These are phyloP conservation scores for Pestalotiopsis sp. DNA, from an alignment of 2,329 filamentous ascomycete genomes.

Conservation along the genomic window DNA sequence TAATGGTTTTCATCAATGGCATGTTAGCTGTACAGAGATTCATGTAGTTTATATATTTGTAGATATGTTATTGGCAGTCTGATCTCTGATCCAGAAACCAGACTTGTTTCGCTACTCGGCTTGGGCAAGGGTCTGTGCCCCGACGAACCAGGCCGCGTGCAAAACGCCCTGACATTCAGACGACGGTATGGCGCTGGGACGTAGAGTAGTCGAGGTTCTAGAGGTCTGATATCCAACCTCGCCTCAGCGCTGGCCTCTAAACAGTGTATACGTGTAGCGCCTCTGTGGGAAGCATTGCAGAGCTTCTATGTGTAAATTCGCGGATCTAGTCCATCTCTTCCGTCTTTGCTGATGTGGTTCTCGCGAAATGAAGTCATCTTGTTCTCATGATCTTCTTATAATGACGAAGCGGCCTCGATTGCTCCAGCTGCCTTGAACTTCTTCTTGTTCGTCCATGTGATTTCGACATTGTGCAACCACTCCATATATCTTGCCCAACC, in stretches of 20 bases:
- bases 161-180: background rate
- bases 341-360: background rate
- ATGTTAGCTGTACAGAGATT: background rate
- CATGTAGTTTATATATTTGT: background rate
- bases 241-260: background rate
- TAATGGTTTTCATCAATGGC: too few species aligned
- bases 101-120: conserved; percentile 9
- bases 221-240: background rate
- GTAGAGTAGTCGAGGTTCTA: background rate
- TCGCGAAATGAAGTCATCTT: background rate
- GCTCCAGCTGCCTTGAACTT: conserved; percentile 66
- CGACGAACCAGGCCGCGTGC: background rate
- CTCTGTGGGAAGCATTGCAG: conserved; percentile 1
- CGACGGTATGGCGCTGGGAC: background rate
- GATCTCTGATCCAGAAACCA: background rate
- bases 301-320: conserved; percentile 9
- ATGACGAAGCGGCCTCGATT: conserved; percentile 56
- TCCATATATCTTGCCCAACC: conserved; percentile 94
- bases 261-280: background rate
- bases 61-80: background rate
- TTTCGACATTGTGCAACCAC: conserved; percentile 84
- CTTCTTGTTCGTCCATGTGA: conserved; percentile 65
- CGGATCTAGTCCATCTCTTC: background rate
- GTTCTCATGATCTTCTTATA: background rate
- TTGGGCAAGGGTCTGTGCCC: conserved; percentile 11